Evolutionary conservation across 225 moss, liverwort and hornwort species (phyloP).

Genomic region (Climacium dendroides): DNA sequence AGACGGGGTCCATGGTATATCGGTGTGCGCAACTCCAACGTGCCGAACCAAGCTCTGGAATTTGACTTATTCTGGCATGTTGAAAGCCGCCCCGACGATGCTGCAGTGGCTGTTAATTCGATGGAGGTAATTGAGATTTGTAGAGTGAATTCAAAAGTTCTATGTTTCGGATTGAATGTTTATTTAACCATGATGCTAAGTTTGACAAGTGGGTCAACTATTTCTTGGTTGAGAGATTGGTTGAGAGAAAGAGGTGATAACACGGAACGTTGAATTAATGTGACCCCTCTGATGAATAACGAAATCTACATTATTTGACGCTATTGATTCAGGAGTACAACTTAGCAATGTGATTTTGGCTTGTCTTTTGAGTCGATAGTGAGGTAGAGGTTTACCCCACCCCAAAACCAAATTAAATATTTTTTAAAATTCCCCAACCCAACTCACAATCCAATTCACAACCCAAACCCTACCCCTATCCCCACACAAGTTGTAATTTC

Average conservation of each 20-base stretch:
- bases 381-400: too few relatives aligned
- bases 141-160: background rate
- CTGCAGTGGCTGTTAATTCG: background rate
- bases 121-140: slow-evolving; percentile 30
- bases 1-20: slow-evolving; percentile 67
- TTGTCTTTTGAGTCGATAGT: too few relatives aligned
- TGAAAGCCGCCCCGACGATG: slow-evolving; percentile 6
- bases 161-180: background rate
- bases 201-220: background rate
- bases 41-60: background rate
- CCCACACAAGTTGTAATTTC: too few relatives aligned
- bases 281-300: background rate
- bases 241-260: background rate
- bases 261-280: background rate
- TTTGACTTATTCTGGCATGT: slow-evolving; percentile 44
- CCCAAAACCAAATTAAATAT: too few relatives aligned
- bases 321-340: background rate
- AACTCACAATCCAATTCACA: too few relatives aligned
- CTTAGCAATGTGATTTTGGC: too few relatives aligned
- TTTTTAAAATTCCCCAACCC: too few relatives aligned
- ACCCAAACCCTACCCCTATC: too few relatives aligned
- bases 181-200: background rate
- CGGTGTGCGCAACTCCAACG: slow-evolving; percentile 24
- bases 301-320: background rate
- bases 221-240: background rate